A percentile compares a stretch with the other conserved stretches of the same genome.
Evolutionary conservation across 2,329 filamentous ascomycete species (phyloP).

Genomic region (Talaromyces albobiverticillius): DNA sequence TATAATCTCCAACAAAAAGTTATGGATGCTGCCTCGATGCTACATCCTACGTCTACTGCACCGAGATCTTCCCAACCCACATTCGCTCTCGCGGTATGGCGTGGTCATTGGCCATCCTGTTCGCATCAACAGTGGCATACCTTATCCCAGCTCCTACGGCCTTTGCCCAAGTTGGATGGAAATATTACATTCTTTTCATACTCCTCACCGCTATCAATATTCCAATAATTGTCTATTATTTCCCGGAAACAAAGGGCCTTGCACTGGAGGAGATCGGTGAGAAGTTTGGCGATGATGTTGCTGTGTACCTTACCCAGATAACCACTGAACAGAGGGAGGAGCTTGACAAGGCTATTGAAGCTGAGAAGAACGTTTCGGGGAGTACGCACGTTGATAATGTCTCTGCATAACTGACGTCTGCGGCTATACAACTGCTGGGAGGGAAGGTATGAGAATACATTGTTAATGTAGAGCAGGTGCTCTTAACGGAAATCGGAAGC

Average conservation of each 20-base stretch:
- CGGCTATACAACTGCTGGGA: no score
- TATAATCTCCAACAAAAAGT: background rate
- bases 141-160: slow-evolving; percentile 1
- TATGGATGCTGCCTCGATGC: slow-evolving; percentile 8
- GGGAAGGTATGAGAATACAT: no score
- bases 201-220: slow-evolving; percentile 1
- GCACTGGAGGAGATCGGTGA: slow-evolving; percentile 7
- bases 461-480: no score
- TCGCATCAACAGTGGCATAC: slow-evolving; percentile 4
- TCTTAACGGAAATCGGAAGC: no score
- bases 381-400: no score
- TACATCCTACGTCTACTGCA: slow-evolving; percentile 16
- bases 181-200: slow-evolving; percentile 10
- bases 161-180: slow-evolving; percentile 3
- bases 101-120: slow-evolving; percentile 1
- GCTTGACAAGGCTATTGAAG: background rate
- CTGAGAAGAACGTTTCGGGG: no score
- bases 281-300: slow-evolving; percentile 5
- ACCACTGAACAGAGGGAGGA: slow-evolving; percentile 1
- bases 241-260: slow-evolving; percentile 9
- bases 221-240: background rate
- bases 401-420: background rate
- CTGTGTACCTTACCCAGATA: background rate
- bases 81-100: slow-evolving; percentile 12
- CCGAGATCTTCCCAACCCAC: slow-evolving; percentile 19